These are phyloP conservation scores for Naumovozyma baii DNA, from an alignment of 805 yeast species.

Conservation along the genomic window DNA sequence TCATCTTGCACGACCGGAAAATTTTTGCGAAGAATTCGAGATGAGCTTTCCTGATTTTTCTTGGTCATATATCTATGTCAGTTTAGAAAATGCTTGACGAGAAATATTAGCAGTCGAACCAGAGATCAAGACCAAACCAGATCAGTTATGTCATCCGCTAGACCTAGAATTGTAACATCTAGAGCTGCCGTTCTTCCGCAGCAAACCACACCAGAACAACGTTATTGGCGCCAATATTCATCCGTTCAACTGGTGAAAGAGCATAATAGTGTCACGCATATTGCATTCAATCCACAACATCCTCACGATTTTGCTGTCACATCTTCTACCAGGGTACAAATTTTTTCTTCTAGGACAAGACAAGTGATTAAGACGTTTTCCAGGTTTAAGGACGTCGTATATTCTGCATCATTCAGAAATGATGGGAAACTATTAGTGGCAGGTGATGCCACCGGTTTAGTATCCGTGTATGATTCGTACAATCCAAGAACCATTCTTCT, in stretches of 20 bases:
- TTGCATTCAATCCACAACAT: constrained; percentile 73
- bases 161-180: constrained; percentile 53
- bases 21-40: not conserved
- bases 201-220: constrained; percentile 77
- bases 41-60: no score
- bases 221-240: constrained; percentile 84
- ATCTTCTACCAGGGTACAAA: constrained; percentile 81
- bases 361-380: constrained; percentile 80
- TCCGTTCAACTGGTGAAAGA: constrained; percentile 88
- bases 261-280: constrained; percentile 81
- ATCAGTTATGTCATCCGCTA: constrained; percentile 67
- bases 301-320: constrained; percentile 94
- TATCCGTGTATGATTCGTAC: constrained; percentile 79
- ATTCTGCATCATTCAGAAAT: constrained; percentile 79
- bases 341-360: constrained; percentile 87
- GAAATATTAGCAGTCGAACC: no score
- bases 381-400: constrained; percentile 85
- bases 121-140: not conserved
- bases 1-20: not conserved
- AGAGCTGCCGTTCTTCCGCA: constrained; percentile 73
- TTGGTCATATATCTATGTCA: no score
- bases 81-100: no score
- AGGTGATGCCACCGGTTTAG: constrained; percentile 90
- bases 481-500: constrained; percentile 72
- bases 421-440: constrained; percentile 91